These are phyloP conservation scores for Lenzites betulinus DNA, from an alignment of 768 basidiomycete genomes.

Conservation along the genomic window DNA sequence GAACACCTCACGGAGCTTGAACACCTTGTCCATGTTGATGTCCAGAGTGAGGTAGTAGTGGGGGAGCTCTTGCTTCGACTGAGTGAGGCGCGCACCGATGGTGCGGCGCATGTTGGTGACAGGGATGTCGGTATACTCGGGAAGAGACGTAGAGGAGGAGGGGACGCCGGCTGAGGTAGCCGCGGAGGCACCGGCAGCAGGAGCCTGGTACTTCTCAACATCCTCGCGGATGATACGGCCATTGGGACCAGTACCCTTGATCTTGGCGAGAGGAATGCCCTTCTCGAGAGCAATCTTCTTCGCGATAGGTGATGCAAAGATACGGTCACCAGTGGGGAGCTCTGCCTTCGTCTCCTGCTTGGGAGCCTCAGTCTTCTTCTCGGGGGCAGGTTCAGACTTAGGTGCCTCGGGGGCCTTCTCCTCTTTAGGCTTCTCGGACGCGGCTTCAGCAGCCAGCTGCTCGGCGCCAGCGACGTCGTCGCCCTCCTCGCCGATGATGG, in stretches of 20 bases:
- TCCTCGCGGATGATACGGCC: slow-evolving; percentile 95
- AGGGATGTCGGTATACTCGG: slow-evolving; percentile 88
- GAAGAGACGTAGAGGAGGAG: slow-evolving; percentile 51
- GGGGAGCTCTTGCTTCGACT: slow-evolving; percentile 93
- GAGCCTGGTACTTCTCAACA: slow-evolving; percentile 84
- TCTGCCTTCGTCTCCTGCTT: slow-evolving; percentile 52
- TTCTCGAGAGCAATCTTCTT: slow-evolving; percentile 96
- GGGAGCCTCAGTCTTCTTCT: slow-evolving; percentile 37
- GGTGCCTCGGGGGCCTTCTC: slow-evolving; percentile 46
- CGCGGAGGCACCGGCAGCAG: slow-evolving; percentile 44
- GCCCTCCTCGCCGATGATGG: slow-evolving; percentile 91
- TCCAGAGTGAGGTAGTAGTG: slow-evolving; percentile 97
- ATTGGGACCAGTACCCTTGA: slow-evolving; percentile 92
- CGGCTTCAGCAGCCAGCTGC: slow-evolving; percentile 66
- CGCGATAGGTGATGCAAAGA: slow-evolving; percentile 94
- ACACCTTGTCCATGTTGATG: slow-evolving; percentile 93
- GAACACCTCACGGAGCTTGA: slow-evolving; percentile 94
- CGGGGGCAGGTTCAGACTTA: slow-evolving; percentile 35
- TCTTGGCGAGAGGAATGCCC: slow-evolving; percentile 84
- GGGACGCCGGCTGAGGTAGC: slow-evolving; percentile 42
- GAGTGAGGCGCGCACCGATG: slow-evolving; percentile 86
- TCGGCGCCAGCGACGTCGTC: slow-evolving; percentile 88
- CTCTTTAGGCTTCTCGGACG: slow-evolving; percentile 44
- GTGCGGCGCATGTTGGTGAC: slow-evolving; percentile 92
- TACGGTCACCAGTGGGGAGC: slow-evolving; percentile 69